Percentiles rank a stretch among this genome's conserved stretches.
Conservation (phyloP, 2,329 filamentous ascomycete species). For the Alternaria sp. region DNA sequence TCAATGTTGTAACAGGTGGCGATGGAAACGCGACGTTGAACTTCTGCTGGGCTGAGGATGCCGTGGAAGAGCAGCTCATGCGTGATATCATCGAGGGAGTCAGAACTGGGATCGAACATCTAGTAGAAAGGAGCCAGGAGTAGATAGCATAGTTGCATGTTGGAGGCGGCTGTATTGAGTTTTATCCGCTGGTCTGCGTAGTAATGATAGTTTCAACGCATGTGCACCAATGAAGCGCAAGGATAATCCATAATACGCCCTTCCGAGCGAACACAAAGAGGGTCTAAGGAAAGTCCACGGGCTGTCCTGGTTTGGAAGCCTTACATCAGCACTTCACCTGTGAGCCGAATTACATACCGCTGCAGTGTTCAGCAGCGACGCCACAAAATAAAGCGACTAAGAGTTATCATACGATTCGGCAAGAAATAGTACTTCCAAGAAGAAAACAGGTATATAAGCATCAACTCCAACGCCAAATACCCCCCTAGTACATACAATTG, state of each 20-base stretch:
- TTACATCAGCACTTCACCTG: neutral
- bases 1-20: constrained; percentile 52
- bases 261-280: neutral
- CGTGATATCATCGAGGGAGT: constrained; percentile 23
- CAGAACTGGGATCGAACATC: neutral
- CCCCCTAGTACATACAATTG: neutral
- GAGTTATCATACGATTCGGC: neutral
- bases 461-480: neutral
- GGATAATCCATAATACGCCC: neutral
- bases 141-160: neutral
- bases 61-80: constrained; percentile 38
- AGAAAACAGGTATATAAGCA: neutral
- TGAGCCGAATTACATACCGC: neutral
- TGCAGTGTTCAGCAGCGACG: neutral
- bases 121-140: neutral
- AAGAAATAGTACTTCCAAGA: neutral
- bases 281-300: neutral
- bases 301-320: neutral
- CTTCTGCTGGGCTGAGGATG: constrained; percentile 51
- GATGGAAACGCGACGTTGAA: constrained; percentile 52
- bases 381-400: neutral
- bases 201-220: neutral
- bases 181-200: neutral
- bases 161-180: neutral
- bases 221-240: neutral